These are phyloP conservation scores for Leccinum imitatum DNA, from an alignment of 768 basidiomycete genomes.

Conservation along the genomic window DNA sequence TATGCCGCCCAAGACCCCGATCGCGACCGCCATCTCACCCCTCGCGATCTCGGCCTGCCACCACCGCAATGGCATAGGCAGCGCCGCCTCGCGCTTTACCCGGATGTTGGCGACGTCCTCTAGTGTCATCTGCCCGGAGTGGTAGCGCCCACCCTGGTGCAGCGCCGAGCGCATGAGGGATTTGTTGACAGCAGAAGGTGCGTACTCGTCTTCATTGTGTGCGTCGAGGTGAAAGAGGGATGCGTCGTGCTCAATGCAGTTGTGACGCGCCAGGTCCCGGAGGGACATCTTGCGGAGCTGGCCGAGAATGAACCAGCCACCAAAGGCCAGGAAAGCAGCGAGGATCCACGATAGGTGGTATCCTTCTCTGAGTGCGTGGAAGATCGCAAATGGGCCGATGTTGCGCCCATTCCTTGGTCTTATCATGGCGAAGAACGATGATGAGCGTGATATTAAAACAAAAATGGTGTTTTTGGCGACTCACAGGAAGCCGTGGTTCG, in stretches of 20 bases:
- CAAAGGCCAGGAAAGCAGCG: conserved; percentile 47
- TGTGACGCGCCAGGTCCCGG: conserved; percentile 45
- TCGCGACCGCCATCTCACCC: conserved; percentile 64
- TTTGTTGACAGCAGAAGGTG: conserved; percentile 44
- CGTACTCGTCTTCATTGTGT: conserved; percentile 43
- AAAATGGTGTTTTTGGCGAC: conserved; percentile 25
- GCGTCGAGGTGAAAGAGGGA: conserved; percentile 53
- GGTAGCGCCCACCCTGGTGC: conserved; percentile 33
- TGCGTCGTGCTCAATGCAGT: conserved; percentile 57
- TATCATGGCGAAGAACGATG: background rate
- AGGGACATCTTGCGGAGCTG: conserved; percentile 36
- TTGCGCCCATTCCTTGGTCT: conserved; percentile 55
- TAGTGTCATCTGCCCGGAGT: conserved; percentile 30
- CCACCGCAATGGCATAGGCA: conserved; percentile 34
- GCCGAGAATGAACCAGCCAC: conserved; percentile 45
- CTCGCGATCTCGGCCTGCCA: conserved; percentile 60
- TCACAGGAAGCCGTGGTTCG: conserved; percentile 75
- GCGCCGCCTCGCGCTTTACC: conserved; percentile 47
- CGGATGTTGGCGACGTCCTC: conserved; percentile 48
- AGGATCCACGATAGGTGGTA: conserved; percentile 50
- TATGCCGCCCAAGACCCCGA: conserved; percentile 45
- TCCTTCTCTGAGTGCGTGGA: conserved; percentile 44
- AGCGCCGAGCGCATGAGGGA: conserved; percentile 41
- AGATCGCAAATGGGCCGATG: conserved; percentile 40
- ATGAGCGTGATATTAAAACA: background rate